Percentiles rank a stretch among this genome's conserved stretches.
Conservation (phyloP, 106 monocot genomes). For the Allium cepa region DNA sequence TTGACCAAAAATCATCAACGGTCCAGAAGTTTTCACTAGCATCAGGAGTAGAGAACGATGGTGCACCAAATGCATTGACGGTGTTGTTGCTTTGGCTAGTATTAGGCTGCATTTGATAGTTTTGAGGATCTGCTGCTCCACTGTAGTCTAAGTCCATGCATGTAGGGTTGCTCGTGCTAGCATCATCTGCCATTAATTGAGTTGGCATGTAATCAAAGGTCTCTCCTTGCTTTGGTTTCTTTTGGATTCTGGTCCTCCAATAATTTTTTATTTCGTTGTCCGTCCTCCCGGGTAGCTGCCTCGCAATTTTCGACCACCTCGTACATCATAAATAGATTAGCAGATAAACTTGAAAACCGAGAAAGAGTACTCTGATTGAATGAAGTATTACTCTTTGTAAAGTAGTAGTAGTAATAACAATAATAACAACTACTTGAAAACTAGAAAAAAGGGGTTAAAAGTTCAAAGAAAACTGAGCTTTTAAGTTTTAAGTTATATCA, state of each 20-base stretch:
- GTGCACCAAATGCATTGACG: neutral
- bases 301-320: slow-evolving; percentile 54
- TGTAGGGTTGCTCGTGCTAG: slow-evolving; percentile 22
- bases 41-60: neutral
- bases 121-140: neutral
- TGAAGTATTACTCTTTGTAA: too few species aligned
- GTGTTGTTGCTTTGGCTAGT: neutral
- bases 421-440: too few species aligned
- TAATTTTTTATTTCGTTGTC: slow-evolving; percentile 83
- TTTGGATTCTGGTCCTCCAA: slow-evolving; percentile 77
- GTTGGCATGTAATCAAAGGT: slow-evolving; percentile 10
- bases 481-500: too few species aligned
- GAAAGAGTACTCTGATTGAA: too few species aligned
- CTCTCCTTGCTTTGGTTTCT: slow-evolving; percentile 42
- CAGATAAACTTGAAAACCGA: too few species aligned
- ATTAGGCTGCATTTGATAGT: neutral
- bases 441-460: too few species aligned
- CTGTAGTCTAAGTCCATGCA: slow-evolving; percentile 9
- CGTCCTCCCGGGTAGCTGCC: slow-evolving; percentile 65
- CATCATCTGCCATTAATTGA: slow-evolving; percentile 12
- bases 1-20: slow-evolving; percentile 42
- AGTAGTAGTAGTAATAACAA: too few species aligned
- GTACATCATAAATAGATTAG: neutral
- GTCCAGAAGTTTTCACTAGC: slow-evolving; percentile 32
- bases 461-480: too few species aligned